These are phyloP conservation scores for Chenopodium suecicum DNA, from an alignment of 148 eudicot species.

Conservation along the genomic window DNA sequence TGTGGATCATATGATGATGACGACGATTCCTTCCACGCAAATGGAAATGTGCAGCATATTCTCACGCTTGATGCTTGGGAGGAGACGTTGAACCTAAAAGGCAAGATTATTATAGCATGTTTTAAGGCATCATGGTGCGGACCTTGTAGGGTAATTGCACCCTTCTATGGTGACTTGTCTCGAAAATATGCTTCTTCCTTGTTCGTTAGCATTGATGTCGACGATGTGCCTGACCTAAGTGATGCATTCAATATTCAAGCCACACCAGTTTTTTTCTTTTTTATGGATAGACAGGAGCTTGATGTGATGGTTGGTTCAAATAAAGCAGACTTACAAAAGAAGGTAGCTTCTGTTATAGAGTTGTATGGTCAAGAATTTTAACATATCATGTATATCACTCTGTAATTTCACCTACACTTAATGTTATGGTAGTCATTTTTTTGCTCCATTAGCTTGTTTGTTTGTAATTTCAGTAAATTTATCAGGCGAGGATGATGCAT, in stretches of 20 bases:
- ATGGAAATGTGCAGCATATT: slow-evolving; percentile 9
- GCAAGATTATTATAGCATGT: slow-evolving; percentile 2
- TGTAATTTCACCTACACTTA: no score
- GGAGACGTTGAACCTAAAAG: background rate
- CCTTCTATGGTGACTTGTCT: slow-evolving; percentile 9
- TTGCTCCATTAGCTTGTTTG: no score
- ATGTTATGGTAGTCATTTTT: background rate
- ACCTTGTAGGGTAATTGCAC: slow-evolving; percentile 11
- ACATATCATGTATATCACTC: background rate
- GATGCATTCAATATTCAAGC: slow-evolving; percentile 8
- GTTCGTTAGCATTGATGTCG: slow-evolving; percentile 9
- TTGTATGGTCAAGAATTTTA: background rate
- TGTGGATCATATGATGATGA: slow-evolving; percentile 8
- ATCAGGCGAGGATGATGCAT: no score
- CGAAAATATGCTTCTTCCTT: slow-evolving; percentile 5
- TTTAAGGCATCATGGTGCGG: slow-evolving; percentile 16
- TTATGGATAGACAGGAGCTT: background rate
- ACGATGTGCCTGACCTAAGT: slow-evolving; percentile 5
- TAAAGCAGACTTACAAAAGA: background rate
- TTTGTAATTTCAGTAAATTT: no score
- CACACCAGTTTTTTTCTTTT: slow-evolving; percentile 8
- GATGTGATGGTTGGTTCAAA: background rate
- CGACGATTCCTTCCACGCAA: slow-evolving; percentile 9
- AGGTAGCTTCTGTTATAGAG: background rate
- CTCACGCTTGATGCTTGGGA: slow-evolving; percentile 11